phyloP scores from a whole-genome alignment of 2,329 filamentous ascomycete species.

The Colletotrichum musicola region DNA sequence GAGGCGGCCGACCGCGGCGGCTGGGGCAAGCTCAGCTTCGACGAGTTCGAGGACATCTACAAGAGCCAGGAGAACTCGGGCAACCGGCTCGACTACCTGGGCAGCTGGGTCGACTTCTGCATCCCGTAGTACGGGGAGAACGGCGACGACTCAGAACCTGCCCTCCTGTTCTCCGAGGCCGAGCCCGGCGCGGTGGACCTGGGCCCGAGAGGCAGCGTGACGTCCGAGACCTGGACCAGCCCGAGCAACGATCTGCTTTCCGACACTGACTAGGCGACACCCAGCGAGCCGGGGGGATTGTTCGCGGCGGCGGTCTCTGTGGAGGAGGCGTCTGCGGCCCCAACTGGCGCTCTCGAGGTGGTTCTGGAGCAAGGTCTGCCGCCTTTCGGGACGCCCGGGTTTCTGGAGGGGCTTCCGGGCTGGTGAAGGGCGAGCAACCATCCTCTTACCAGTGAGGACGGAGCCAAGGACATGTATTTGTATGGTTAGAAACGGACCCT shows the following conservation, averaged over 20 bases:
- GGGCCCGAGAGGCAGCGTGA: too few relatives aligned
- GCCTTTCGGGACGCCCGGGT: background rate
- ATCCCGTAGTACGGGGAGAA: slow-evolving; percentile 62
- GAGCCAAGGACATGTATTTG: background rate
- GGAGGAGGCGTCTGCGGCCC: too few relatives aligned
- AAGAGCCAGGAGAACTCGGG: slow-evolving; percentile 72
- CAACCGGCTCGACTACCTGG: slow-evolving; percentile 81
- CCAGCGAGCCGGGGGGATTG: background rate
- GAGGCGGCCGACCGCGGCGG: slow-evolving; percentile 81
- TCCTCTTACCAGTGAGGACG: too few relatives aligned
- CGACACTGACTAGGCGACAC: slow-evolving; percentile 2
- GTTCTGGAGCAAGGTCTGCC: too few relatives aligned
- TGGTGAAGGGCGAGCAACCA: too few relatives aligned
- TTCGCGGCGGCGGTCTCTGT: background rate
- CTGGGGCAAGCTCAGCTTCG: slow-evolving; percentile 80
- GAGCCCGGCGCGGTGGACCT: too few relatives aligned
- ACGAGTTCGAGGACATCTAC: slow-evolving; percentile 84
- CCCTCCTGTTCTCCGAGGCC: background rate
- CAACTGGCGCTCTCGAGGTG: too few relatives aligned
- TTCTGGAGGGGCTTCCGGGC: background rate
- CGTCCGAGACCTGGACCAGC: background rate
- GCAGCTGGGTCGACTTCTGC: slow-evolving; percentile 90
- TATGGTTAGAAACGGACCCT: background rate
- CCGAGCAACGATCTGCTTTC: background rate
- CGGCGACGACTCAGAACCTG: background rate